Percentiles rank a stretch among this genome's conserved stretches.
Conservation (phyloP, 1,284 basidiomycete genomes). For the Leccinum pallidistipes region DNA sequence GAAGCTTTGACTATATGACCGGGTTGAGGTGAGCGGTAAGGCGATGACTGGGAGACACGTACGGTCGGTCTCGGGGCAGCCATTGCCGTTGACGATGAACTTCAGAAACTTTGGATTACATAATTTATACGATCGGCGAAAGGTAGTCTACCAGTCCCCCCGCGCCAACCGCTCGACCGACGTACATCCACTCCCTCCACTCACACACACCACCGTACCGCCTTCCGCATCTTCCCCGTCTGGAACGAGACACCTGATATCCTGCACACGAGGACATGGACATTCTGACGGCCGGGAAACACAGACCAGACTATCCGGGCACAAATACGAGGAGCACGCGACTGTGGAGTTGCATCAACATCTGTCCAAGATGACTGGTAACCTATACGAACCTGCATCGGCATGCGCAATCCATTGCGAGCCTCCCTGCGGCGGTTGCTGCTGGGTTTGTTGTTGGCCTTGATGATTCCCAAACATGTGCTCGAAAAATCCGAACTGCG, state of each 20-base stretch:
- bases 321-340: constrained; percentile 59
- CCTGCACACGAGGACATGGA: constrained; percentile 60
- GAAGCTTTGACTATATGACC: constrained; percentile 65
- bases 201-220: constrained; percentile 53
- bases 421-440: constrained; percentile 19
- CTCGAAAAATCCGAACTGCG: constrained; percentile 40
- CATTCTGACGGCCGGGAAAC: constrained; percentile 54
- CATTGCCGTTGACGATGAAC: constrained; percentile 40
- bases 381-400: constrained; percentile 30
- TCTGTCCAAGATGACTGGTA: not conserved
- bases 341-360: constrained; percentile 39
- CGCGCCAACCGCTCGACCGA: constrained; percentile 48
- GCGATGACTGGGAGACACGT: constrained; percentile 24
- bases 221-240: constrained; percentile 43
- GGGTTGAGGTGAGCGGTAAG: constrained; percentile 1
- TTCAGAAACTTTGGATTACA: constrained; percentile 14
- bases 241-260: constrained; percentile 58
- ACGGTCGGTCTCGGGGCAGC: constrained; percentile 66
- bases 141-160: constrained; percentile 9
- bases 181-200: constrained; percentile 53
- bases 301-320: constrained; percentile 60
- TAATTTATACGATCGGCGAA: constrained; percentile 15
- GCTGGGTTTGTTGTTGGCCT: constrained; percentile 33
- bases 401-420: constrained; percentile 36
- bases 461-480: constrained; percentile 37